phyloP scores from a whole-genome alignment of 2,329 filamentous ascomycete genomes.

The Alternaria sp. region DNA sequence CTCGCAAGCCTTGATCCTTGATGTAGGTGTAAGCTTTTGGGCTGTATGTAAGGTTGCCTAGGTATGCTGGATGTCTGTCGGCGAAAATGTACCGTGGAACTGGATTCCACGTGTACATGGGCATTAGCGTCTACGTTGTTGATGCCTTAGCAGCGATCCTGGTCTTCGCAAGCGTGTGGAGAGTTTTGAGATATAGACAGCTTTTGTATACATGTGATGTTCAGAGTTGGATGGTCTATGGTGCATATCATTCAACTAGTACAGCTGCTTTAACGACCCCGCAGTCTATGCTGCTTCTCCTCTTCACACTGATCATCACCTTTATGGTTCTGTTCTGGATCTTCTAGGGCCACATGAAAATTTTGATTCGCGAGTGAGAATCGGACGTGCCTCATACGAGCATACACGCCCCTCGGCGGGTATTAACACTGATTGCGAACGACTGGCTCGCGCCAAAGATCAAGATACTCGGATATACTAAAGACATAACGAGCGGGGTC shows the following conservation, averaged over 20 bases:
- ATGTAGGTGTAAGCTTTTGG: not conserved
- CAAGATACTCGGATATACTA: not conserved
- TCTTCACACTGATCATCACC: not conserved
- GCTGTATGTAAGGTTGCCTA: not conserved
- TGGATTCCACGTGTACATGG: not conserved
- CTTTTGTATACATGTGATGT: not conserved
- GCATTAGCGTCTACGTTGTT: not conserved
- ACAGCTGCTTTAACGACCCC: not conserved
- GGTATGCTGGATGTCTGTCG: not conserved
- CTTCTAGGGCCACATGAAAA: not conserved
- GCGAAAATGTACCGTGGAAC: not conserved
- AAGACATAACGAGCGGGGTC: not conserved
- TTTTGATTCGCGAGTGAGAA: not conserved
- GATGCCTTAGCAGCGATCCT: not conserved
- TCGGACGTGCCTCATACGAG: accelerated
- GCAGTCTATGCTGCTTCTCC: not conserved
- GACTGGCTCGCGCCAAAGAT: not conserved
- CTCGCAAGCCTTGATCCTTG: not conserved
- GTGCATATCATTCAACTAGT: not conserved
- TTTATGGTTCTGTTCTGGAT: not conserved
- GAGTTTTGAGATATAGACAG: not conserved
- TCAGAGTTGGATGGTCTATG: not conserved
- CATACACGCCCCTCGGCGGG: accelerated
- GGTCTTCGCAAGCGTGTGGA: not conserved
- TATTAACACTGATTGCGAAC: not conserved